Evolutionary conservation across 2,329 filamentous ascomycete genomes (phyloP).

Genomic region (Arthrobotrys musiformis): DNA sequence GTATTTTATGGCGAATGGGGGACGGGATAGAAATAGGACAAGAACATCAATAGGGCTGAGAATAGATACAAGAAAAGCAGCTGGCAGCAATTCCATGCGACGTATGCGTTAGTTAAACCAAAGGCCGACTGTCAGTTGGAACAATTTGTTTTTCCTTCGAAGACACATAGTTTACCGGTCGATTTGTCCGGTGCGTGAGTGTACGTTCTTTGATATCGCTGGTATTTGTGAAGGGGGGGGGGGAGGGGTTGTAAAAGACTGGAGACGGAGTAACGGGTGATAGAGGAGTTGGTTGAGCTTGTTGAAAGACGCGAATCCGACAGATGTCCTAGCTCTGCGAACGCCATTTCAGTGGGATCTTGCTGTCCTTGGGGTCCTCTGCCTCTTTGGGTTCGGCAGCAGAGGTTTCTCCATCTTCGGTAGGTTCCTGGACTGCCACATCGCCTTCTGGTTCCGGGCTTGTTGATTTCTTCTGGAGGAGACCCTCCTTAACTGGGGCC

Average conservation of each 20-base stretch:
- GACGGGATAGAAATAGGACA: neutral
- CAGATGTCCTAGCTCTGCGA: slow-evolving; percentile 47
- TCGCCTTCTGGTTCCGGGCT: slow-evolving; percentile 57
- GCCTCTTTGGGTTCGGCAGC: slow-evolving; percentile 49
- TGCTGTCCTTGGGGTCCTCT: slow-evolving; percentile 37
- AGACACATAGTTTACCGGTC: neutral
- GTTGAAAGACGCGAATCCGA: neutral
- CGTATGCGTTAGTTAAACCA: neutral
- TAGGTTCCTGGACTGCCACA: slow-evolving; percentile 57
- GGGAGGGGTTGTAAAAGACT: neutral
- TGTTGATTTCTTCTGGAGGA: slow-evolving; percentile 46
- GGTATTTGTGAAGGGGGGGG: neutral
- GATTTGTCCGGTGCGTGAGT: neutral
- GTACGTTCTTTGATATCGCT: neutral
- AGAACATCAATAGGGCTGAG: neutral
- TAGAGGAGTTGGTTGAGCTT: neutral
- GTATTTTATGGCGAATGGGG: neutral
- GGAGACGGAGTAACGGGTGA: neutral
- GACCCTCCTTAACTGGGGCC: slow-evolving; percentile 57
- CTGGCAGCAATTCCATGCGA: neutral
- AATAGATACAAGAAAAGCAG: slow-evolving; percentile 15
- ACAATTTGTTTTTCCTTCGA: neutral
- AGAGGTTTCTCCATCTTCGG: slow-evolving; percentile 54
- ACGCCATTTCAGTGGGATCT: slow-evolving; percentile 43
- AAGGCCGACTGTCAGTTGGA: neutral